Percentiles rank a stretch among this genome's conserved stretches.
These are phyloP conservation scores for Daldinia bambusicola DNA, from an alignment of 495 filamentous ascomycete species.

Conservation along the genomic window DNA sequence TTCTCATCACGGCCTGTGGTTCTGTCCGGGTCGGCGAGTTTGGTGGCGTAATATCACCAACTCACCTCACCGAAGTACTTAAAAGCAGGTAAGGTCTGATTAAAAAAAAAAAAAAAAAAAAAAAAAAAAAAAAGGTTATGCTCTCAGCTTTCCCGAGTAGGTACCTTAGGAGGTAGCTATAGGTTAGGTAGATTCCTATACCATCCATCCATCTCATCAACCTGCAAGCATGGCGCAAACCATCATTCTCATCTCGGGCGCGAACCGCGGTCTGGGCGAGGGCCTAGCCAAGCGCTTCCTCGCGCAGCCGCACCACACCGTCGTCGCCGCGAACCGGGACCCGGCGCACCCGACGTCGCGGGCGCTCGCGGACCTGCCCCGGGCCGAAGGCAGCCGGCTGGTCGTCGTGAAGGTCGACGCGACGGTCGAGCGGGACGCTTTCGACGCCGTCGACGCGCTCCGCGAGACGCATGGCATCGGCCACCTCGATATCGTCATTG, in stretches of 20 bases:
- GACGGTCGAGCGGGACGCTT: conserved; percentile 20
- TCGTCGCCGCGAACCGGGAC: conserved; percentile 52
- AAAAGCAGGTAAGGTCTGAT: neutral
- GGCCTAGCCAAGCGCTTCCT: conserved; percentile 46
- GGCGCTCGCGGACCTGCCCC: conserved; percentile 33
- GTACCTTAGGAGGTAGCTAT: too few species aligned
- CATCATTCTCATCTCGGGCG: conserved; percentile 50
- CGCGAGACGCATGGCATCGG: conserved; percentile 28
- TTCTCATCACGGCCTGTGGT: neutral
- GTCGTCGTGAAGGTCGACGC: conserved; percentile 42
- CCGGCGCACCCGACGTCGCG: conserved; percentile 36
- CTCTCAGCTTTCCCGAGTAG: too few species aligned
- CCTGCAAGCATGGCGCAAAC: conserved; percentile 45
- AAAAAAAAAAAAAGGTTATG: too few species aligned
- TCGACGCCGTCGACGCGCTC: conserved; percentile 26
- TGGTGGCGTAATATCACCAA: neutral
- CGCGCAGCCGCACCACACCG: conserved; percentile 43
- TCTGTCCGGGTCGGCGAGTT: neutral
- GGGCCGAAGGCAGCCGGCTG: conserved; percentile 27
- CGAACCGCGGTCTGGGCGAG: conserved; percentile 48
- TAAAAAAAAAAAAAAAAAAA: too few species aligned
- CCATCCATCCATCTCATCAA: too few species aligned
- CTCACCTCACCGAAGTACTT: neutral
- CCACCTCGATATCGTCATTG: conserved; percentile 40
- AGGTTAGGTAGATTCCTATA: too few species aligned